A percentile compares a stretch with the other conserved stretches of the same genome.
These are phyloP conservation scores for Ilex asprella DNA, from an alignment of 257 asterid genomes.

Conservation along the genomic window DNA sequence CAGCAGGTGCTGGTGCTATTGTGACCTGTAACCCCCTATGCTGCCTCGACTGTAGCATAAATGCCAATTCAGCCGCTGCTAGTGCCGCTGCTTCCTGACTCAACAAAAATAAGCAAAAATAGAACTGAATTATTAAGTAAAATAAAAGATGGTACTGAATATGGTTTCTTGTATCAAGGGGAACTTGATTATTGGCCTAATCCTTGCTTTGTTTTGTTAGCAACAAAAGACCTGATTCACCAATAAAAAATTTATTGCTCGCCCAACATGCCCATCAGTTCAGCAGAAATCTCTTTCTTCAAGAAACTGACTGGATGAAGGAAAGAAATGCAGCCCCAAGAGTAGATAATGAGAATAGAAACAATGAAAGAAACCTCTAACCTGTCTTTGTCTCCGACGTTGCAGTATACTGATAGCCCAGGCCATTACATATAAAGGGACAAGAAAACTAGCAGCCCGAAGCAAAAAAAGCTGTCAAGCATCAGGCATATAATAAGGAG, in stretches of 20 bases:
- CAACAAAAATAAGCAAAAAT: background rate
- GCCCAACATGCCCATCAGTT: too few relatives aligned
- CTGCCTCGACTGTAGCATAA: constrained; percentile 38
- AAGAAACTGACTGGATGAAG: background rate
- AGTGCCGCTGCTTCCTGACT: constrained; percentile 41
- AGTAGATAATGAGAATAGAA: background rate
- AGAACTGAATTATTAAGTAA: background rate
- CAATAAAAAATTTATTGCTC: too few relatives aligned
- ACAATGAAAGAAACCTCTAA: constrained; percentile 5
- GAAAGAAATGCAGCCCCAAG: background rate
- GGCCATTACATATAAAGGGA: constrained; percentile 44
- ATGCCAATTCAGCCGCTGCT: constrained; percentile 46
- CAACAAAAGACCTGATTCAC: too few relatives aligned
- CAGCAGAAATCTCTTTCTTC: background rate
- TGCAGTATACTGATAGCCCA: constrained; percentile 47
- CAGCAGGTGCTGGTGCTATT: constrained; percentile 23
- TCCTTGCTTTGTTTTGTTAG: too few relatives aligned
- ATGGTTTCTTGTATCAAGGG: too few relatives aligned
- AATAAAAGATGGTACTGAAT: too few relatives aligned
- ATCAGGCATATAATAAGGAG: constrained; percentile 6
- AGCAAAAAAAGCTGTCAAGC: constrained; percentile 40
- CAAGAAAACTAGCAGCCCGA: constrained; percentile 40
- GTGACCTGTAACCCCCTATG: constrained; percentile 37
- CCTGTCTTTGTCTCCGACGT: constrained; percentile 51
- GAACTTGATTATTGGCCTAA: too few relatives aligned